Conservation (phyloP, 202 grass and related monocot genomes). For the Carex arenaria region DNA sequence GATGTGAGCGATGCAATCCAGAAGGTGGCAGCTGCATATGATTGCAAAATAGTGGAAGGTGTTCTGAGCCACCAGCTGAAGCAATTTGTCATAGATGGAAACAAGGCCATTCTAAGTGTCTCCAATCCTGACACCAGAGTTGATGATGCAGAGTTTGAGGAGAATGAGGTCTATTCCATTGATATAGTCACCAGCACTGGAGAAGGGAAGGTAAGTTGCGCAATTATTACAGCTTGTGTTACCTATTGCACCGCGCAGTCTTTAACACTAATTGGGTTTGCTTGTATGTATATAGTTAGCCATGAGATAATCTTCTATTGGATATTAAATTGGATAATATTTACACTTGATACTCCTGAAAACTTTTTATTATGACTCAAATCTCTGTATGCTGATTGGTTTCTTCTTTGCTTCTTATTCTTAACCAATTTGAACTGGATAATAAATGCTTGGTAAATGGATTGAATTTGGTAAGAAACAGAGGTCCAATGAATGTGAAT, state of each 20-base stretch:
- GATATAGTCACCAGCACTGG: constrained; percentile 95
- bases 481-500: not conserved
- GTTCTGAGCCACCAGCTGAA: constrained; percentile 98
- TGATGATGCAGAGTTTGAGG: constrained; percentile 98
- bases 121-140: constrained; percentile 85
- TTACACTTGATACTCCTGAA: not conserved
- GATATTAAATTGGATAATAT: not conserved
- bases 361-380: not conserved
- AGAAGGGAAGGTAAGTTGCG: constrained; percentile 69
- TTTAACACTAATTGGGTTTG: not conserved
- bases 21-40: constrained; percentile 90
- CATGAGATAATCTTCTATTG: not conserved
- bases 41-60: constrained; percentile 98
- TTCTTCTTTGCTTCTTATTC: not conserved
- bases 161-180: constrained; percentile 98
- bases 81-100: constrained; percentile 97
- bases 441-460: not conserved
- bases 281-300: not conserved
- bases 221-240: not conserved
- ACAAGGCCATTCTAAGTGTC: constrained; percentile 85
- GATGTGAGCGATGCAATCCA: constrained; percentile 97
- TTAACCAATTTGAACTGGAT: not conserved
- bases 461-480: not conserved
- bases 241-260: not conserved
- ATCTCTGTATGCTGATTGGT: not conserved